Base-by-base conservation (phyloP, 2,329 filamentous ascomycete genomes). In the Exophiala bonariae region DNA sequence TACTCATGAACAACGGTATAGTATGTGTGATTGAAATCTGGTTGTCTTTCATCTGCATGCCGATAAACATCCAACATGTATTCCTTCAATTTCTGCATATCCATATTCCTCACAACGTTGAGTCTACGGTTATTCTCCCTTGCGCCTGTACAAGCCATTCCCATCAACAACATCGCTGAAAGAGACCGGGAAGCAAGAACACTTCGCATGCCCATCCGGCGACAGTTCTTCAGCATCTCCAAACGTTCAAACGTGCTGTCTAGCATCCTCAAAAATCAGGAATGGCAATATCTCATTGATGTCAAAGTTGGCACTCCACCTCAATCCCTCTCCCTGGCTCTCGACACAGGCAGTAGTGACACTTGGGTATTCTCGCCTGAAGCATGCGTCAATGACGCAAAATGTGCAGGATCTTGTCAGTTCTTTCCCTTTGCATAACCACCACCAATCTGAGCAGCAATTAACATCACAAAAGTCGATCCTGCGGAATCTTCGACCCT, bases 291-390 rank as follows among this genome's bases (percentile, higher is more conserved):
- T 62, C 82, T 78, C 56, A 71, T 81, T 54, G 84, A 85, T 63
- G 76, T 71, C 36, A 74, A 79, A 3, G 53, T 86, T 39, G 82
- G 82, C 39, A 85, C 81, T 3, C 82, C 82, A 9, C 61, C 77
- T 9, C 80, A 82, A 60, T 56, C 63, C 2, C 53, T 85, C 26
- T 71, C 74, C 14, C 68, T 85, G 52, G 79, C 83, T 56, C 62
- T 86, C 44, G 83, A 86, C 64, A 86, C 82, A 3, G 82, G 82
- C 37, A 85, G 81, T 67, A 83, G 80, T 58, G 83, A 86, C 59
- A 66, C 85, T 14, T 85, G 82, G 82, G 77, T 38, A 3, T 38
- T 38, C 35, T 18, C 35, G n/a, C n/a, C n/a, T 22, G 35, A 38
- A 38, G 35, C 35, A 38, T 38, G 16, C 19, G 19, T n/a, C n/a